Evolutionary conservation across 2,329 filamentous ascomycete genomes (phyloP), one percentile per base, ranked within the genome.

Genomic region (Coniochaeta ligniaria): DNA sequence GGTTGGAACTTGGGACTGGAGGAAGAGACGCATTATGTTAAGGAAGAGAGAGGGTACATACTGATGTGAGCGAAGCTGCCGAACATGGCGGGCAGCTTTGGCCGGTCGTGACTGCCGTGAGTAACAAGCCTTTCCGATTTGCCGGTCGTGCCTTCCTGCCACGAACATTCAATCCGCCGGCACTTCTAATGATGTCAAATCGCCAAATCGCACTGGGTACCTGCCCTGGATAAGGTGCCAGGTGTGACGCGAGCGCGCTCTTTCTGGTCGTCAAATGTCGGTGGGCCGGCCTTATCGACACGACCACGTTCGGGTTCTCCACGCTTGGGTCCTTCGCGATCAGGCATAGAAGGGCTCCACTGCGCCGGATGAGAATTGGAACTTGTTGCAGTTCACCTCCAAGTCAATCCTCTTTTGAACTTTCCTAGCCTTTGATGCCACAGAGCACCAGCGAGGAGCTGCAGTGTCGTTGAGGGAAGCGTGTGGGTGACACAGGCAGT

Each of bases 1-100:
- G 35, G 35, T 5, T 12, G 35, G 11, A 11, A n/a, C n/a, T n/a
- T 38, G 35, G 12, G 35, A 36, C 35, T n/a, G 38, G 4, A 17
- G n/a, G 16, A 41, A n/a, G 17, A 17, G 17, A n/a, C n/a, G 6
- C 38, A 41, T 36, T 36, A 14, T 36, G 35, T 9, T 36, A 36
- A 36, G 35, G 35, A 36, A 14, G 31, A 33, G n/a, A 22, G 52
- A 20, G n/a, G 54, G 54, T 38, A 72, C 76, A 73, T 71, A 78
- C 76, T 68, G 65, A 76, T 69, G 61, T 72, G 70, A 58, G 74
- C 63, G 63, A 79, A 72, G 59, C 71, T 74, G 57, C 76, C 76
- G 67, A 80, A 80, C 77, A 80, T 80, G 66, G 62, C 68, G 67
- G 59, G 62, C 54, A 35, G 50, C 56, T 20, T 28, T 56, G 38